These are phyloP conservation scores for Paspalum vaginatum DNA, from an alignment of 176 grass and related monocot genomes.

Conservation along the genomic window DNA sequence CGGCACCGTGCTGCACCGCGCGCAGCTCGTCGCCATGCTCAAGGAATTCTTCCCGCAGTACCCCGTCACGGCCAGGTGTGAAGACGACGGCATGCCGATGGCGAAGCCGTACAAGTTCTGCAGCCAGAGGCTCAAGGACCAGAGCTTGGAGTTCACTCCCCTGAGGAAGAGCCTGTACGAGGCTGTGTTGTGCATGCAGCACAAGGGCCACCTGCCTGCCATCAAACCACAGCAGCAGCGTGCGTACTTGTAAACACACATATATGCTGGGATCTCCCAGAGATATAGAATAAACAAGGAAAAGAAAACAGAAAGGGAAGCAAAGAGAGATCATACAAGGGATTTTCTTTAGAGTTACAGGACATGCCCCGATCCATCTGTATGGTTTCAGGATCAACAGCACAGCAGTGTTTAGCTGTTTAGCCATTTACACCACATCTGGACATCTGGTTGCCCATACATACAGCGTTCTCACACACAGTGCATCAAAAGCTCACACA, in stretches of 20 bases:
- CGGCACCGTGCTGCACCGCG: conserved; percentile 30
- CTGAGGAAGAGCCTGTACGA: conserved; percentile 31
- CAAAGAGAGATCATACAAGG: neutral
- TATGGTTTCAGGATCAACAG: no score
- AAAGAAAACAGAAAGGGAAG: neutral
- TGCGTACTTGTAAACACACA: neutral
- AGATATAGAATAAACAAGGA: neutral
- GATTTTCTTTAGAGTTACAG: no score
- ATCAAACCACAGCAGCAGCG: neutral
- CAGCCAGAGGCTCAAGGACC: conserved; percentile 31
- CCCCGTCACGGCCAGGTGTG: conserved; percentile 36
- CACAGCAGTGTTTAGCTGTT: no score
- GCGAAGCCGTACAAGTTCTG: conserved; percentile 45
- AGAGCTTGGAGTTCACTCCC: conserved; percentile 42
- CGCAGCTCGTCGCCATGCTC: conserved; percentile 25
- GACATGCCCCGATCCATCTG: no score
- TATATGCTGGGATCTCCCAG: neutral
- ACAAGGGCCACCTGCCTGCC: conserved; percentile 31
- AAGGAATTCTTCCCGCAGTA: conserved; percentile 32
- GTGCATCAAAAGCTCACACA: no score
- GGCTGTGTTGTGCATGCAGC: conserved; percentile 9
- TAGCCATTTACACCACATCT: no score
- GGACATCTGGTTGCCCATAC: no score
- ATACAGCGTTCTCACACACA: no score
- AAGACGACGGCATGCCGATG: conserved; percentile 28